Conservation (phyloP, 2,329 filamentous ascomycete genomes). For the Penicillium olsonii region DNA sequence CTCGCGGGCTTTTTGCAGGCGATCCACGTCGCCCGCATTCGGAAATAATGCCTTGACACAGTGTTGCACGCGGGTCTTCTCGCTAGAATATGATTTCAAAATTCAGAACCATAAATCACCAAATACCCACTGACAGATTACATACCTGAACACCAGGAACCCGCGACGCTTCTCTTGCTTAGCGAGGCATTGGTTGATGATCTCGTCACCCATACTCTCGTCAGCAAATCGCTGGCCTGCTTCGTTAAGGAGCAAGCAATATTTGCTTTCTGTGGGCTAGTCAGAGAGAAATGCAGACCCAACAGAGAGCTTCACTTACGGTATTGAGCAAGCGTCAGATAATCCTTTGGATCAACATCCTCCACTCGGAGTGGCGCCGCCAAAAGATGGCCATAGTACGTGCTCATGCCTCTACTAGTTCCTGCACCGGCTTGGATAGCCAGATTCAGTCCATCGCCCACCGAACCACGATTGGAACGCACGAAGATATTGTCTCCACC, state of each 20-base stretch:
- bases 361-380: conserved; percentile 26
- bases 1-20: conserved; percentile 26
- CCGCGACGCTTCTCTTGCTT: conserved; percentile 29
- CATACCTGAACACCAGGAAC: conserved; percentile 28
- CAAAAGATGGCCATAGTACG: conserved; percentile 30
- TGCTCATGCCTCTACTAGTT: conserved; percentile 29
- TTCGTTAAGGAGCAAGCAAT: conserved; percentile 27
- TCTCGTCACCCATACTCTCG: conserved; percentile 29
- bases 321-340: conserved; percentile 28
- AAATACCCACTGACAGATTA: no score
- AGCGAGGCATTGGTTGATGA: conserved; percentile 30
- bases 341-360: conserved; percentile 26
- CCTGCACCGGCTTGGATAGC: conserved; percentile 24
- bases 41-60: conserved; percentile 24
- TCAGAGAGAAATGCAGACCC: not conserved
- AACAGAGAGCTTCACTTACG: conserved; percentile 13
- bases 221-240: conserved; percentile 25
- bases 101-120: no score
- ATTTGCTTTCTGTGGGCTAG: conserved; percentile 23
- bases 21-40: conserved; percentile 29
- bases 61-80: conserved; percentile 24
- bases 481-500: conserved; percentile 31
- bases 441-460: conserved; percentile 29
- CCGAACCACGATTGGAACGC: conserved; percentile 27
- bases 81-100: conserved; percentile 9